phyloP scores from a whole-genome alignment of 148 eudicot species.

The Silene uniflora region DNA sequence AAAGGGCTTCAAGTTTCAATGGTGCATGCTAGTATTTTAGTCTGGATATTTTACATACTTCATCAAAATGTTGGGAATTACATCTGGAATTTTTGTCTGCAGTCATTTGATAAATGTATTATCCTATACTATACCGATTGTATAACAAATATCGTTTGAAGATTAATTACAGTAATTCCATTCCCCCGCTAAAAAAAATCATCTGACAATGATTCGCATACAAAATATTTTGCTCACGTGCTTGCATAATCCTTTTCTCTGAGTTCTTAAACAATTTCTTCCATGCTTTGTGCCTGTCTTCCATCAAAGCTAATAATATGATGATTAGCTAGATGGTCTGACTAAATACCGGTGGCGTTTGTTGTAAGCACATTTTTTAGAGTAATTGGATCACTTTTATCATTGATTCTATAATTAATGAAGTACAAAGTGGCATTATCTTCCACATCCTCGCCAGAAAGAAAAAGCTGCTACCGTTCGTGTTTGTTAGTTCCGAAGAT shows the following conservation, averaged over 20 bases:
- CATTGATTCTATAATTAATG: slow-evolving; percentile 22
- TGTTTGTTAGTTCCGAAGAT: slow-evolving; percentile 12
- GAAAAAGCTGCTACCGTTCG: slow-evolving; percentile 31
- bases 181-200: not conserved
- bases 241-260: not conserved
- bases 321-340: slow-evolving; percentile 21
- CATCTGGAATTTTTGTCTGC: slow-evolving; percentile 24
- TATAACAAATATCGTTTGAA: no score
- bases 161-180: not conserved
- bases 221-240: not conserved
- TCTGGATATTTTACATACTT: not conserved
- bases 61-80: slow-evolving; percentile 15
- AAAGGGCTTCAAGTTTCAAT: slow-evolving; percentile 61
- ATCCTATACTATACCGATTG: no score
- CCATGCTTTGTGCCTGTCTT: slow-evolving; percentile 24
- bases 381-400: slow-evolving; percentile 19
- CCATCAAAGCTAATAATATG: slow-evolving; percentile 12
- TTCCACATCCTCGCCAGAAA: slow-evolving; percentile 22
- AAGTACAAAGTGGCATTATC: slow-evolving; percentile 23
- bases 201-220: not conserved
- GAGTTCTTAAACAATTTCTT: slow-evolving; percentile 1
- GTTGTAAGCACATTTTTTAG: slow-evolving; percentile 28
- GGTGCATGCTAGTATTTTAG: slow-evolving; percentile 22
- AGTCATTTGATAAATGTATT: slow-evolving; percentile 2
- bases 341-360: slow-evolving; percentile 32